Evolutionary conservation across 2,329 filamentous ascomycete genomes (phyloP), one percentile per base, ranked within the genome.

Genomic region (Corynespora cassiicola): DNA sequence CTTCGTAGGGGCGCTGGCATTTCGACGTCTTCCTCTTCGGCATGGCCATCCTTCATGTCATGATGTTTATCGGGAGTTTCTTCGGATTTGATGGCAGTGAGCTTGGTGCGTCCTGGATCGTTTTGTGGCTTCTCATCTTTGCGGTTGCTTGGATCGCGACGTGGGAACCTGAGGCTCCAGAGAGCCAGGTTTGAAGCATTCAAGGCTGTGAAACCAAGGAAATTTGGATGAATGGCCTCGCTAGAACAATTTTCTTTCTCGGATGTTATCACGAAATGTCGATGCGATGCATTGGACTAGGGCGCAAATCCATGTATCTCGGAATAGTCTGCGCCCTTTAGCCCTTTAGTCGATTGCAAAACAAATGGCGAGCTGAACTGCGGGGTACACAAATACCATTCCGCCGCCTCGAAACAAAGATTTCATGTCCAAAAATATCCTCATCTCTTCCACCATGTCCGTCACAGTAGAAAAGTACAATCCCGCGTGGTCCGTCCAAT

Each of bases 1-100:
- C 65, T 69, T 5, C 58, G 68, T 39, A 69, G 8, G 75, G 73
- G 5, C 72, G 69, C 39, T 74, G 74, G n/a, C 39, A 77, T 14
- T 73, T 72, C 3, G 69, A 71, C 10, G 66, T 66, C 9, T 74
- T 75, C 31, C 53, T 75, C 15, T 65, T 66, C 25, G 56, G 72
- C 9, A 61, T 75, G 61, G 70, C 71, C 2, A 63, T 68, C 15
- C 70, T 71, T 52, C 70, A 66, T 30, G 66, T 75, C 18, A 72
- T 70, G 1, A 64, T 75, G 15, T 55, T 62, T 10, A 66, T 75
- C 47, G 73, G 71, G 27, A 72, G 68, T 66, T 61, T 63, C 5
- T 67, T 50, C 9, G 31, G 36, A 17, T 16, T 24, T 11, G n/a
- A 15, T 12, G n/a, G 28, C 7, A 22, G 32, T 25, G 31, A 25